Conservation (phyloP, 768 basidiomycete species). For the Leucosporidium creatinivorum region DNA sequence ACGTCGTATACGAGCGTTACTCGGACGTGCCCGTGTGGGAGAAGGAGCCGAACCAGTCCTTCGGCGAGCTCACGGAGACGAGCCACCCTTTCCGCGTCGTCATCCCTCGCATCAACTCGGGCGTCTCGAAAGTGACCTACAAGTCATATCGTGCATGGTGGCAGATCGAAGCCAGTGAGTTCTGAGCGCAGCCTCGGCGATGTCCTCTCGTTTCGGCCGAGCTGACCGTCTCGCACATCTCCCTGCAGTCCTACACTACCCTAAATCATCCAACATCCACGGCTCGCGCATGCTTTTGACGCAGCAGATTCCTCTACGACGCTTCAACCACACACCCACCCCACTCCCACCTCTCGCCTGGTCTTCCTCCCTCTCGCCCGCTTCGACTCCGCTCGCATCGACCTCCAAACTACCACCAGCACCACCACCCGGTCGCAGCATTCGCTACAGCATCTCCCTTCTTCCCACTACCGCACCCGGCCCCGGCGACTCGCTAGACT, state of each 20-base stretch:
- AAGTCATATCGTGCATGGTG: conserved; percentile 73
- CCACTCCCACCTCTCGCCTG: conserved; percentile 49
- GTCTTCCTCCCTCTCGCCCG: conserved; percentile 25
- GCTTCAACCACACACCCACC: conserved; percentile 43
- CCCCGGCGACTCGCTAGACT: conserved; percentile 31
- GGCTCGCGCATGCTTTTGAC: conserved; percentile 63
- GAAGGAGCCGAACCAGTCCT: conserved; percentile 47
- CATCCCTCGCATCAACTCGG: conserved; percentile 51
- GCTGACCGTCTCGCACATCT: background rate
- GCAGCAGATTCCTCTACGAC: conserved; percentile 58
- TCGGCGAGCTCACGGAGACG: conserved; percentile 56
- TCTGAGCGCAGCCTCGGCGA: background rate
- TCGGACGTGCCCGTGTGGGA: background rate
- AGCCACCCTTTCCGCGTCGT: conserved; percentile 66
- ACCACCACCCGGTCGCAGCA: background rate
- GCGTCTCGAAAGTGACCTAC: conserved; percentile 60
- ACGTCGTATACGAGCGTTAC: background rate
- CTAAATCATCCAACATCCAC: conserved; percentile 57
- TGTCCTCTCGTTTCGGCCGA: conserved; percentile 20
- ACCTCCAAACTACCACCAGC: conserved; percentile 5
- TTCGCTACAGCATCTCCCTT: background rate
- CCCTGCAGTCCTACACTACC: conserved; percentile 54
- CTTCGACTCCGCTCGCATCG: conserved; percentile 6
- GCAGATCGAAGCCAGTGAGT: conserved; percentile 73
- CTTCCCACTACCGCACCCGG: conserved; percentile 5